Evolutionary conservation across 108 stramenopile species (phyloP).

Genomic region (Chaetoceros tenuissimus): DNA sequence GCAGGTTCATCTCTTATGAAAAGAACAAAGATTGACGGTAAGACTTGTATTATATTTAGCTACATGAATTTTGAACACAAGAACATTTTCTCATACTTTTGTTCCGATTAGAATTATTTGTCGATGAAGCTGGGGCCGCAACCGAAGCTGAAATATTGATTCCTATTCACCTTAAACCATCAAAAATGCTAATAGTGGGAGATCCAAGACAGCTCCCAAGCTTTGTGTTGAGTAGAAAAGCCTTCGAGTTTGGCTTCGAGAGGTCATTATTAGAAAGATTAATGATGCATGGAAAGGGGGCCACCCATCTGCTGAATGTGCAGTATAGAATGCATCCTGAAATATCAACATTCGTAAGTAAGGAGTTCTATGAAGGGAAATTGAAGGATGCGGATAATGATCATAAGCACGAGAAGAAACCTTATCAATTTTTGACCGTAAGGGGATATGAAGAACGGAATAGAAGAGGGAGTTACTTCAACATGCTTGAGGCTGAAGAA

Average conservation of each 20-base stretch:
- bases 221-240: constrained; percentile 48
- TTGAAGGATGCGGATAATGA: constrained; percentile 63
- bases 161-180: constrained; percentile 58
- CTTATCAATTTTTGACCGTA: constrained; percentile 52
- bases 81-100: no score
- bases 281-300: constrained; percentile 56
- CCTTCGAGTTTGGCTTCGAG: constrained; percentile 43
- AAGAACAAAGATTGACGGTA: constrained; percentile 29
- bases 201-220: constrained; percentile 78
- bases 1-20: constrained; percentile 55
- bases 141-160: constrained; percentile 68
- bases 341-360: constrained; percentile 53
- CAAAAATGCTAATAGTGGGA: constrained; percentile 65
- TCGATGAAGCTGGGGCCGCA: constrained; percentile 84
- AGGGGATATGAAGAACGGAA: constrained; percentile 31
- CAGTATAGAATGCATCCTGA: constrained; percentile 81
- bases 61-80: no score
- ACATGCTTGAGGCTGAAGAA: constrained; percentile 48
- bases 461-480: constrained; percentile 52
- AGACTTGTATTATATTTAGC: no score
- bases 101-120: constrained; percentile 67
- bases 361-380: constrained; percentile 56
- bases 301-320: constrained; percentile 68
- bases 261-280: constrained; percentile 69
- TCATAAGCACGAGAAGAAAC: constrained; percentile 17